A percentile compares a stretch with the other conserved stretches of the same genome.
Evolutionary conservation across 1,139 yeast species (phyloP).

Genomic region (Suhomyces maxii): DNA sequence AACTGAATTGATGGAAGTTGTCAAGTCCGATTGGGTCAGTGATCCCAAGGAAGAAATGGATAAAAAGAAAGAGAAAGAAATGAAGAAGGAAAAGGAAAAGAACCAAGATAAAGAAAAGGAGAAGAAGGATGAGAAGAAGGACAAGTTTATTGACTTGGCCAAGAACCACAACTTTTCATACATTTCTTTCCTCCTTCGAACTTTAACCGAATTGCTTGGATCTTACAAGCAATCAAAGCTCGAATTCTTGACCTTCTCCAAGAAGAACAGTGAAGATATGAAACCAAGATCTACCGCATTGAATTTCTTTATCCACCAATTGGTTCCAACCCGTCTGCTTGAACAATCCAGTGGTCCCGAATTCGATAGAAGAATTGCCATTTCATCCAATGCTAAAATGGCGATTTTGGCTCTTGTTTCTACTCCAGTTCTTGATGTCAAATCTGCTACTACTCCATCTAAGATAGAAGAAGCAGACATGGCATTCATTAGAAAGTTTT

Average conservation of each 20-base stretch:
- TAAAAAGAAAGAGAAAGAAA: slow-evolving; percentile 12
- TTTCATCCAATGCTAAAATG: slow-evolving; percentile 52
- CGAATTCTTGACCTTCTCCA: slow-evolving; percentile 78
- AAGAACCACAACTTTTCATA: slow-evolving; percentile 56
- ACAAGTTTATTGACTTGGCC: slow-evolving; percentile 29
- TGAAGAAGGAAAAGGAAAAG: slow-evolving; percentile 4
- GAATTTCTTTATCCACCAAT: slow-evolving; percentile 73
- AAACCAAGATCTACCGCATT: slow-evolving; percentile 75
- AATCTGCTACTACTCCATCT: slow-evolving; percentile 26
- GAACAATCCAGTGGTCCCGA: slow-evolving; percentile 31
- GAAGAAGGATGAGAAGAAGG: slow-evolving; percentile 13
- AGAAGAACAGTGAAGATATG: slow-evolving; percentile 39
- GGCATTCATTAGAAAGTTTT: slow-evolving; percentile 69
- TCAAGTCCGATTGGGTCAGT: slow-evolving; percentile 51
- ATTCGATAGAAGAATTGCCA: slow-evolving; percentile 34
- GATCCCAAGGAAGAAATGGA: slow-evolving; percentile 24
- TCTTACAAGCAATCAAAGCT: slow-evolving; percentile 81
- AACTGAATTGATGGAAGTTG: slow-evolving; percentile 61
- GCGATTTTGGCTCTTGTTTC: slow-evolving; percentile 64
- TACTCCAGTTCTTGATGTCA: slow-evolving; percentile 22
- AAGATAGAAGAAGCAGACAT: slow-evolving; percentile 65
- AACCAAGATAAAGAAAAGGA: slow-evolving; percentile 12
- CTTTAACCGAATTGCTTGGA: slow-evolving; percentile 68
- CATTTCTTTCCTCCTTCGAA: slow-evolving; percentile 66
- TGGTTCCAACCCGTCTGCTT: slow-evolving; percentile 58